Percentiles rank a stretch among this genome's conserved stretches.
Evolutionary conservation across 352 stramenopile genomes (phyloP).

Genomic region (Globisporangium sylvaticum): DNA sequence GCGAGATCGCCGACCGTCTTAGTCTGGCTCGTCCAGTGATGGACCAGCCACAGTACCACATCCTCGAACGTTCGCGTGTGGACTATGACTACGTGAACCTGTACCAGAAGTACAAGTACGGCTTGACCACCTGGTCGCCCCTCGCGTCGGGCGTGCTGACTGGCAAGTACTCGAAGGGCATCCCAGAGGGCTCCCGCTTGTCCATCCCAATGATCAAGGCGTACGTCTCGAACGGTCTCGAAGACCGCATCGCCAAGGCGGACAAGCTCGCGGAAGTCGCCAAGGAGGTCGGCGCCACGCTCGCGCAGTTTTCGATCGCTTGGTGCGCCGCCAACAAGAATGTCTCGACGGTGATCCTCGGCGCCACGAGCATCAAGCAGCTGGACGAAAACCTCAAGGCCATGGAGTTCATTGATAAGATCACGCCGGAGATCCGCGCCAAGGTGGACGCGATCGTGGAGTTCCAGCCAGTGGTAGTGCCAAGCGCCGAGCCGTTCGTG

Average conservation of each 20-base stretch:
- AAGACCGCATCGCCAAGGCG: constrained; percentile 45
- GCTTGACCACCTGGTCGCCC: constrained; percentile 69
- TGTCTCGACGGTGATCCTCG: constrained; percentile 51
- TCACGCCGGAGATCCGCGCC: constrained; percentile 54
- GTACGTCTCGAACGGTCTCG: constrained; percentile 39
- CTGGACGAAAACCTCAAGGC: constrained; percentile 74
- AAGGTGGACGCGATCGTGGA: constrained; percentile 66
- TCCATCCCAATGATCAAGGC: too few relatives aligned
- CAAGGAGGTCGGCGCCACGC: constrained; percentile 54
- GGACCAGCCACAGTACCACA: constrained; percentile 57
- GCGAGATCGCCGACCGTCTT: constrained; percentile 33
- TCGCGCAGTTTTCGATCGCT: constrained; percentile 53
- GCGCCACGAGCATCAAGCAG: constrained; percentile 43
- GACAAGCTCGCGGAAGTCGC: constrained; percentile 42
- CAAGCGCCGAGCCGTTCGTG: constrained; percentile 23
- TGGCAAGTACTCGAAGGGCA: constrained; percentile 78
- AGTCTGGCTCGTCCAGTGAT: constrained; percentile 26
- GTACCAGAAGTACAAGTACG: constrained; percentile 51
- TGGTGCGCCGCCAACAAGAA: constrained; percentile 49
- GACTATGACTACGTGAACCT: constrained; percentile 46
- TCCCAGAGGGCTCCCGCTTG: constrained; percentile 60
- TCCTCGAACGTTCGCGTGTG: constrained; percentile 44
- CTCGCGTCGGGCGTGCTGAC: constrained; percentile 67
- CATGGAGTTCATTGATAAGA: constrained; percentile 51
- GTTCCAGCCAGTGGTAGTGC: constrained; percentile 29